phyloP scores from a whole-genome alignment of 257 asterid genomes.

The Petunia axillaris region DNA sequence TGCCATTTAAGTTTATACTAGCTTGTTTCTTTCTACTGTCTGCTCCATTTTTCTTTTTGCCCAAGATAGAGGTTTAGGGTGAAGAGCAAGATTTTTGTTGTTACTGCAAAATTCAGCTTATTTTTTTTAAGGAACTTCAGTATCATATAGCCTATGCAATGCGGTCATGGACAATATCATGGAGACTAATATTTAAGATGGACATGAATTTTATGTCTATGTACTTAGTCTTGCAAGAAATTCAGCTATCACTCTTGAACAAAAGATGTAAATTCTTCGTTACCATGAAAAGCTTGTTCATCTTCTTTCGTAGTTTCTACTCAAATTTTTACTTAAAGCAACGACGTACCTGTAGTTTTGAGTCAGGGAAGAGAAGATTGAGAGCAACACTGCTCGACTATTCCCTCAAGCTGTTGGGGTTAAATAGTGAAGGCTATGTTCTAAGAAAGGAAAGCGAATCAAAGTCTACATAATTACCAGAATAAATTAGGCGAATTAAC shows the following conservation, averaged over 20 bases:
- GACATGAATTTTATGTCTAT: constrained; percentile 3
- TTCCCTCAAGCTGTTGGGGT: too few relatives aligned
- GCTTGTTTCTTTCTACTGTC: constrained; percentile 24
- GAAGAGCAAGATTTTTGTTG: too few relatives aligned
- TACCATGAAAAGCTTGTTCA: background rate
- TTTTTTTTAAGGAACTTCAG: constrained; percentile 14
- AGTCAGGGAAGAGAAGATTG: too few relatives aligned
- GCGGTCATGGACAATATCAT: background rate
- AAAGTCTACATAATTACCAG: too few relatives aligned
- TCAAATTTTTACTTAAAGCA: constrained; percentile 6
- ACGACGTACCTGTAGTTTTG: background rate
- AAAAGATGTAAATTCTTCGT: background rate
- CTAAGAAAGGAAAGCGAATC: too few relatives aligned
- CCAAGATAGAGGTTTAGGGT: background rate
- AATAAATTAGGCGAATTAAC: too few relatives aligned
- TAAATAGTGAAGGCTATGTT: too few relatives aligned
- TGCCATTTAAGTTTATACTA: constrained; percentile 12
- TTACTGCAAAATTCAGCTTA: background rate
- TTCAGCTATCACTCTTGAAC: background rate
- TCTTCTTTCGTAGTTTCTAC: constrained; percentile 11
- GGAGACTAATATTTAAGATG: background rate
- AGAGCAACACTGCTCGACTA: too few relatives aligned
- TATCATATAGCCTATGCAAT: background rate
- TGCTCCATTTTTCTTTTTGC: too few relatives aligned
- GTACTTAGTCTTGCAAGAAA: background rate